Percentiles rank a stretch among this genome's conserved stretches.
Evolutionary conservation across 345 rosid genomes (phyloP).

Genomic region (Aegle marmelos): DNA sequence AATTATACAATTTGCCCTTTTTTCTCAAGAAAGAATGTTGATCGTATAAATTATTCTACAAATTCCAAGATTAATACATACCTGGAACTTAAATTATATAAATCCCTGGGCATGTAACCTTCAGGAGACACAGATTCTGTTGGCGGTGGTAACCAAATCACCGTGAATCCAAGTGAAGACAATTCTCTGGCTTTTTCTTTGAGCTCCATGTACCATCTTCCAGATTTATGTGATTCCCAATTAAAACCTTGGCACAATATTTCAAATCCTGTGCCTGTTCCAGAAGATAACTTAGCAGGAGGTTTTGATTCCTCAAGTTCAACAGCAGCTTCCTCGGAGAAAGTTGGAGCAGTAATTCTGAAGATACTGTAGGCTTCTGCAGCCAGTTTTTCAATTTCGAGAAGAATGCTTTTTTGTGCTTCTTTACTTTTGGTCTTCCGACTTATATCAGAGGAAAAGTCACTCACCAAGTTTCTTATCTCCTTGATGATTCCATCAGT

Average conservation of each 20-base stretch:
- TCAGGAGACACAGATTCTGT: constrained; percentile 98
- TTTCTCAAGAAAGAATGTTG: not conserved
- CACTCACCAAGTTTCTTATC: constrained; percentile 74
- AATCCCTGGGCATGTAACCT: constrained; percentile 98
- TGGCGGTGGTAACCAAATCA: constrained; percentile 95
- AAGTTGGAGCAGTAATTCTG: constrained; percentile 66
- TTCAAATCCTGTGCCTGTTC: constrained; percentile 84
- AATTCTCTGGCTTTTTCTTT: constrained; percentile 68
- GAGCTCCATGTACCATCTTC: constrained; percentile 82
- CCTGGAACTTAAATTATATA: constrained; percentile 91
- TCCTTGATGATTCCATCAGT: constrained; percentile 68
- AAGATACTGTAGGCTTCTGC: constrained; percentile 97
- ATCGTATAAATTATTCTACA: not conserved
- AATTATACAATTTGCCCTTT: not conserved
- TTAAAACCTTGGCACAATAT: constrained; percentile 94
- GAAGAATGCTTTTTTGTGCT: constrained; percentile 81
- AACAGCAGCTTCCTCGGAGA: constrained; percentile 45
- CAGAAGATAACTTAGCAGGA: constrained; percentile 55
- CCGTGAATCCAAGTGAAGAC: constrained; percentile 77
- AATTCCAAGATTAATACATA: constrained; percentile 20
- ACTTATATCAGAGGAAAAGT: constrained; percentile 55
- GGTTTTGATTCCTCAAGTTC: constrained; percentile 39
- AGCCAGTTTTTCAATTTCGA: constrained; percentile 94
- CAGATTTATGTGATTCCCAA: constrained; percentile 95
- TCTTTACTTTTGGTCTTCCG: constrained; percentile 58